Evolutionary conservation across 108 stramenopile genomes (phyloP), one percentile per base, ranked within the genome.

Genomic region (Nitzschia palea): DNA sequence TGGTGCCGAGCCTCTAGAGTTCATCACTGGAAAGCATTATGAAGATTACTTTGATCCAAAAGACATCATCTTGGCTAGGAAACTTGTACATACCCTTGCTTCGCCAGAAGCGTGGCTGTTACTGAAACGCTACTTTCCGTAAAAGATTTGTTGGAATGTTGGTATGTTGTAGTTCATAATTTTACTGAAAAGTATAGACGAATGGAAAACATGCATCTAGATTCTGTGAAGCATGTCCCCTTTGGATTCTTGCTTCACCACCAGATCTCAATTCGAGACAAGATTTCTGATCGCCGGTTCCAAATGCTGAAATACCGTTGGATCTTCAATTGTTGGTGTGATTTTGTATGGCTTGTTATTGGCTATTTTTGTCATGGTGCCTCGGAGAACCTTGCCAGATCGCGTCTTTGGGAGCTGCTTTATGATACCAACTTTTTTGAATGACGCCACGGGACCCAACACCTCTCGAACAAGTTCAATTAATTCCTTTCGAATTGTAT

Each of bases 361-460:
- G 15, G 86, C 88, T 36, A 93, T 86, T 40, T 86, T 78, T 10
- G 76, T 31, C 82, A 92, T 85, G 18, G 80, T 81, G 15, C 74
- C 74, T 18, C 91, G 74, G 25, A 90, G 59, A 22, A 82, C 76
- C 69, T 89, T 93, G 31, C 91, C 91, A 10, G 81, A 83, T 27
- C 91, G 68, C 1, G 91, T 93, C 67, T 93, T 93, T 29, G 91
- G 91, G n/a, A 93, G 73, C 0, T 66, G 76, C 25, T 79, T 61
- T 25, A 88, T 79, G 10, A 78, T 60, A 9, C 72, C 57, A 10
- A 87, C 85, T 26, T 79, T 79, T 63, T 76, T 83, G 47, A 93
- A 76, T 31, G 67, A 43, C 1, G 91, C 86, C 6, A 88, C 82
- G 2, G 85, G 71, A 0, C 91, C 91, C 36, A 93, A 43, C n/a